phyloP scores from a whole-genome alignment of 805 yeast species.

The Zygoascus flipseniorum region DNA sequence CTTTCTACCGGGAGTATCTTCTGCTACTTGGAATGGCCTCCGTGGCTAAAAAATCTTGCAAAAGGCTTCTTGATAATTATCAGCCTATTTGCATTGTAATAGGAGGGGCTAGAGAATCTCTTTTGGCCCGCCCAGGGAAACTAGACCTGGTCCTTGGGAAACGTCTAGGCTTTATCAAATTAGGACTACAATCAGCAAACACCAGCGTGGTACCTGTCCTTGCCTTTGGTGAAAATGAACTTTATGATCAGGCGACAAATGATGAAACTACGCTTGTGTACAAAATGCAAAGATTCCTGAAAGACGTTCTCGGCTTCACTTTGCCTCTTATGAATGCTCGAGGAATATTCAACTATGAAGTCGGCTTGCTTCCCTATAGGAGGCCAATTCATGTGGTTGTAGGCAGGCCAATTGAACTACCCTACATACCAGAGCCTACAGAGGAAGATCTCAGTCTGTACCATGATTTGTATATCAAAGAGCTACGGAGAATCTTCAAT shows the following conservation, averaged over 20 bases:
- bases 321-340: constrained; percentile 87
- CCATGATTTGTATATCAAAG: constrained; percentile 54
- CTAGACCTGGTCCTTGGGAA: constrained; percentile 64
- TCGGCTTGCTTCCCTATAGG: constrained; percentile 83
- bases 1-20: constrained; percentile 83
- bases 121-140: constrained; percentile 51
- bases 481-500: constrained; percentile 11
- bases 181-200: constrained; percentile 76
- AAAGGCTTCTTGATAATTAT: constrained; percentile 51
- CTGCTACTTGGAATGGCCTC: constrained; percentile 75
- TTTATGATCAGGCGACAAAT: constrained; percentile 45
- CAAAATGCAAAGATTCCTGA: constrained; percentile 62
- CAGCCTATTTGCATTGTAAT: constrained; percentile 82
- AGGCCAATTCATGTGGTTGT: constrained; percentile 67
- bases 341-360: constrained; percentile 86
- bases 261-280: constrained; percentile 39
- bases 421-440: constrained; percentile 35
- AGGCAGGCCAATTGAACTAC: constrained; percentile 33
- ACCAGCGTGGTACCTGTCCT: constrained; percentile 76
- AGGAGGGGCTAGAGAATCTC: constrained; percentile 92
- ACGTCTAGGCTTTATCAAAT: constrained; percentile 80
- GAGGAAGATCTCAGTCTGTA: constrained; percentile 53
- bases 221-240: constrained; percentile 80
- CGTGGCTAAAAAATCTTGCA: constrained; percentile 67
- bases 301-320: constrained; percentile 68